Percentiles rank a stretch among this genome's conserved stretches.
Evolutionary conservation across 306 rosid genomes (phyloP).

Genomic region (Oemleria cerasiformis): DNA sequence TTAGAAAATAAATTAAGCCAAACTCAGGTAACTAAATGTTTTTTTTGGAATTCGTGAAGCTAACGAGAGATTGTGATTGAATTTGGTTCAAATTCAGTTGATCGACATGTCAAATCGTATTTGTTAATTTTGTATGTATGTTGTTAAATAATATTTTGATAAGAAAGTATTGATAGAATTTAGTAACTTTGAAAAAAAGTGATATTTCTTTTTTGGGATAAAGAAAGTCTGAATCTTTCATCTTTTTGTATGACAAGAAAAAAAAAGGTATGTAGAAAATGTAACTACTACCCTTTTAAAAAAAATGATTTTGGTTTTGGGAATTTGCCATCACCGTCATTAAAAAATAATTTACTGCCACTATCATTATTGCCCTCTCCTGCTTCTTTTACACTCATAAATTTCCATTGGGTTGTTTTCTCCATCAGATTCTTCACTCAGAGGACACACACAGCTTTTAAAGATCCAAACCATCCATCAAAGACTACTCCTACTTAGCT

Average conservation of each 20-base stretch:
- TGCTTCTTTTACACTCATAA: conserved; percentile 11
- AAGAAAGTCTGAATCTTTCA: background rate
- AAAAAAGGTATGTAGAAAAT: background rate
- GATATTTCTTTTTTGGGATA: background rate
- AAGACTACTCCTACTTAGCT: conserved; percentile 14
- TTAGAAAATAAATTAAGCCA: too few relatives aligned
- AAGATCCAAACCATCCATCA: conserved; percentile 34
- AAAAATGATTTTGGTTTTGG: background rate
- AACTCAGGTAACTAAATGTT: too few relatives aligned
- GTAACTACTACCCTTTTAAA: conserved; percentile 1
- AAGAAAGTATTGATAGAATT: background rate
- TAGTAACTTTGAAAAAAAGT: background rate
- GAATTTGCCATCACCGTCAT: background rate
- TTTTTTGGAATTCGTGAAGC: too few relatives aligned
- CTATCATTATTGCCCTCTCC: conserved; percentile 1
- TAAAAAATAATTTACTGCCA: conserved; percentile 6
- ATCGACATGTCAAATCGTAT: too few relatives aligned
- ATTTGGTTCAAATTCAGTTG: too few relatives aligned
- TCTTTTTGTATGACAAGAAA: background rate
- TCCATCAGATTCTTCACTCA: conserved; percentile 34
- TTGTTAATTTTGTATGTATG: too few relatives aligned
- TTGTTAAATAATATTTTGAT: too few relatives aligned
- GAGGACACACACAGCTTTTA: conserved; percentile 28
- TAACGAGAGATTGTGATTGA: too few relatives aligned
- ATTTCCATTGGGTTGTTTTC: background rate